phyloP scores from a whole-genome alignment of 2,329 filamentous ascomycete species.

The Teratosphaeria nubilosa region DNA sequence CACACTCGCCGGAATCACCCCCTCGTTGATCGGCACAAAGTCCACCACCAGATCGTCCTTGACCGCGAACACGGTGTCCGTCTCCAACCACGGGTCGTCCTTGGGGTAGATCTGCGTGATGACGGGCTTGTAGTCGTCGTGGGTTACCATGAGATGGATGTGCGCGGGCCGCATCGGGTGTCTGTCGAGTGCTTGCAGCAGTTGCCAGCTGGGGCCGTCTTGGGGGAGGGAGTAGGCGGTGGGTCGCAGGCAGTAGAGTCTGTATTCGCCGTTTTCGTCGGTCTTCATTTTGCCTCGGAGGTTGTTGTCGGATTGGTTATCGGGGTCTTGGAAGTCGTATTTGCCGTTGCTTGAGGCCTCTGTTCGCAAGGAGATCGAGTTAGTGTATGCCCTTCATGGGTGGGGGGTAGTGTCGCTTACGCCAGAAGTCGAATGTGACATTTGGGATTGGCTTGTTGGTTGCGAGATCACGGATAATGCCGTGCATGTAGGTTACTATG shows the following conservation, averaged over 20 bases:
- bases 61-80: conserved; percentile 52
- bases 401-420: background rate
- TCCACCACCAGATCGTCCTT: conserved; percentile 51
- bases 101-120: conserved; percentile 50
- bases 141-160: conserved; percentile 47
- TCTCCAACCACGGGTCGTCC: conserved; percentile 47
- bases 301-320: conserved; percentile 63
- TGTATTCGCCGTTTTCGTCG: conserved; percentile 59
- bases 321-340: conserved; percentile 60
- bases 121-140: conserved; percentile 46
- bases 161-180: conserved; percentile 53
- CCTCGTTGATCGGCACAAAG: conserved; percentile 42
- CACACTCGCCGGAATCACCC: conserved; percentile 42
- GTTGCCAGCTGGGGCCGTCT: conserved; percentile 47
- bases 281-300: conserved; percentile 65
- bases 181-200: conserved; percentile 46
- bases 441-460: conserved; percentile 54
- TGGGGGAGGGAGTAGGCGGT: conserved; percentile 63
- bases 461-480: conserved; percentile 52
- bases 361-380: background rate
- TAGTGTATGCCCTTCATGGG: background rate
- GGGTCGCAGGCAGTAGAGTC: conserved; percentile 65
- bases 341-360: conserved; percentile 65
- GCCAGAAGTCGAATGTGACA: conserved; percentile 67
- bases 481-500: conserved; percentile 57